Base-by-base conservation (phyloP, 768 basidiomycete genomes). In the Russula compacta region DNA sequence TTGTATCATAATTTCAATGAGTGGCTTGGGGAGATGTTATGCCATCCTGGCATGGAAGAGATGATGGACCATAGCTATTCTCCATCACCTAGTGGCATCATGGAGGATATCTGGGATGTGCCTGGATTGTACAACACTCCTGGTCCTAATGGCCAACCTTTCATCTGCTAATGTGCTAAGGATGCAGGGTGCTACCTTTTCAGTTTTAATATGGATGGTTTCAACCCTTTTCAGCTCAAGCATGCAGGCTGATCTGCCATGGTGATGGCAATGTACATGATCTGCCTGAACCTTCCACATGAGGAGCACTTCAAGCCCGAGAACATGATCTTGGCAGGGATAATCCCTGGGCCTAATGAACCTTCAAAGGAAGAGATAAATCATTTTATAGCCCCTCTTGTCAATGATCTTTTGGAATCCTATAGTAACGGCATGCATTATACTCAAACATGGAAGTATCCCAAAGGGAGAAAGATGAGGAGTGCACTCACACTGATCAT, bases 301-400 rank as follows among this genome's bases (percentile, higher is more conserved):
- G 63, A 73, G n/a, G 56, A 73, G 1, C 64, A 69, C 3, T 77
- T 75, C 59, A 70, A 71, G 10, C 65, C 66, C 0, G 71, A 78
- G 62, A 78, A 79, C 58, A 71, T 79, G 67, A 79, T 70, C 59
- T 67, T 79, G 0, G 75, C 71, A 2, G 76, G 72, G 0, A 64
- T 80, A 56, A 74, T 78, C 29, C 76, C 77, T 4, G 76, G 78
- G 0, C 79, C 78, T 0, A 63, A 69, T 0, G 71, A 75, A 47
- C 77, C 78, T 1, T 67, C 65, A 1, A 54, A 71, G 0, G 47
- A 69, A 0, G 62, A 73, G 38, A 66, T 77, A 8, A 77, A 79
- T 42, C 74, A 77, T 48, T 66, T 76, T 29, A 64, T 81, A 2
- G n/a, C 36, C 0, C 75, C 73, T 1, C 69, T 79, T 14, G 69